Conservation (phyloP, 2,329 filamentous ascomycete genomes). For the Lachnellula subtilissima region DNA sequence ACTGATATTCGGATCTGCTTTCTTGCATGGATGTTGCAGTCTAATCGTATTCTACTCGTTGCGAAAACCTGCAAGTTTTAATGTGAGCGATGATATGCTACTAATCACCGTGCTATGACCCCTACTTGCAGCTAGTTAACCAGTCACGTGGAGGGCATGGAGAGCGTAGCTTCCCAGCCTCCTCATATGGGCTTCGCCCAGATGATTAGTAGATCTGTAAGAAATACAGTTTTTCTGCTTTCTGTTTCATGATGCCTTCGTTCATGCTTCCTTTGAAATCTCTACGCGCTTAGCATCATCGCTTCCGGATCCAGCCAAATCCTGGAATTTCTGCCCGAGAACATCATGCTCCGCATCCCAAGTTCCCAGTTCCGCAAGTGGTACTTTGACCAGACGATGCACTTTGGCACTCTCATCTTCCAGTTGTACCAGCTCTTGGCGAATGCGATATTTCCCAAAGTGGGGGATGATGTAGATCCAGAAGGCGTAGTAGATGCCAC, state of each 20-base stretch:
- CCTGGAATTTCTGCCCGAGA: constrained; percentile 6
- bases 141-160: too few relatives aligned
- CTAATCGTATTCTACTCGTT: too few relatives aligned
- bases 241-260: not conserved
- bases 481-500: constrained; percentile 51
- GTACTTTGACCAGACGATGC: constrained; percentile 49
- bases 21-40: too few relatives aligned
- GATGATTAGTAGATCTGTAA: too few relatives aligned
- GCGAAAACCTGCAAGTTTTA: too few relatives aligned
- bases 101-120: too few relatives aligned
- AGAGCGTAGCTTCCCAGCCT: too few relatives aligned
- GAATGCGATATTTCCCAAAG: constrained; percentile 48
- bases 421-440: constrained; percentile 49
- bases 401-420: constrained; percentile 42
- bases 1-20: not conserved
- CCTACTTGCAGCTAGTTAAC: too few relatives aligned
- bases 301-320: not conserved
- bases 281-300: not conserved
- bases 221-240: not conserved
- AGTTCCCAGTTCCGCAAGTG: constrained; percentile 41
- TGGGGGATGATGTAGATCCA: constrained; percentile 55
- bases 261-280: not conserved
- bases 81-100: too few relatives aligned
- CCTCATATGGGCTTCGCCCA: too few relatives aligned
- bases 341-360: constrained; percentile 58